Conservation (phyloP, 73 alveolate genomes). For the Paraurostyla sp. region DNA sequence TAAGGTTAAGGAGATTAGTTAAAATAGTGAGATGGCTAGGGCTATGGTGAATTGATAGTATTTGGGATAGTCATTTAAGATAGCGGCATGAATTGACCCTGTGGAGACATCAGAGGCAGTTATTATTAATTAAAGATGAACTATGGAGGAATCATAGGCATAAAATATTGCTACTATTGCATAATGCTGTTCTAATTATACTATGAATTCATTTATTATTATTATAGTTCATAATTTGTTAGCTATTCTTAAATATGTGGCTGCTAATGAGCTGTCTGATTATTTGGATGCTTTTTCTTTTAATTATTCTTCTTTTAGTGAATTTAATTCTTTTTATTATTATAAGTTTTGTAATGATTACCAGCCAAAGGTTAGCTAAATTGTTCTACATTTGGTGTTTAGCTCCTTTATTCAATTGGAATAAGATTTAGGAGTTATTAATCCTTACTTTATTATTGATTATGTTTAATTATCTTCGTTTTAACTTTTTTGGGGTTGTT, state of each 20-base stretch:
- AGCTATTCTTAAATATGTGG: neutral
- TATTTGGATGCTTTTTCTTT: neutral
- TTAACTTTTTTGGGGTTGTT: slow-evolving; percentile 6
- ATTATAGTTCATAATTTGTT: neutral
- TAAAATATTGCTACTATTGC: neutral
- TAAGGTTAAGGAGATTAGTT: neutral
- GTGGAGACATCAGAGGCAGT: no score
- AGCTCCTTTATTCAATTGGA: slow-evolving; percentile 22
- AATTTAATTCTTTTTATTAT: no score
- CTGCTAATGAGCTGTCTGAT: no score
- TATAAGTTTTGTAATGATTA: neutral
- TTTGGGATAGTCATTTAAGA: no score
- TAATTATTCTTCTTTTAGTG: no score
- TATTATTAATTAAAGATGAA: neutral
- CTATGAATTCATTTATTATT: no score
- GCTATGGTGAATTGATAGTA: no score
- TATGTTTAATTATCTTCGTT: neutral
- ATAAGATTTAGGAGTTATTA: neutral
- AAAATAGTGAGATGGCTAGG: neutral
- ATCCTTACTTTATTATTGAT: neutral
- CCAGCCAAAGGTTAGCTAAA: neutral
- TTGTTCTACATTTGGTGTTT: slow-evolving; percentile 1
- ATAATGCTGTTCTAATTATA: no score
- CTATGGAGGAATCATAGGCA: neutral
- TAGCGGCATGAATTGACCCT: no score